Evolutionary conservation across 2,329 filamentous ascomycete species (phyloP).

Genomic region (Purpureocillium takamizusanense): DNA sequence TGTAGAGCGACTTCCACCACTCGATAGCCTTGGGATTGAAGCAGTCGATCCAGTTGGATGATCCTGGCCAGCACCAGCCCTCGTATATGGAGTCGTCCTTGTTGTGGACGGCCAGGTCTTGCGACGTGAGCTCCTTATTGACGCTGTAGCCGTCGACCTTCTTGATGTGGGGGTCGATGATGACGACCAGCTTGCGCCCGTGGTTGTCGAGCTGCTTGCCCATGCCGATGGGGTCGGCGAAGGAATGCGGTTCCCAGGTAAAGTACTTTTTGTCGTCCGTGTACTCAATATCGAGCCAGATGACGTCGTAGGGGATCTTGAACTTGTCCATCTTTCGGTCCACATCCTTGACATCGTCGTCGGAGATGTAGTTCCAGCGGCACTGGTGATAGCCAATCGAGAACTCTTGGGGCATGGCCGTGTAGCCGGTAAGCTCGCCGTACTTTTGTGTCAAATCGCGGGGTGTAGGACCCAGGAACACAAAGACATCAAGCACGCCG

Average conservation of each 20-base stretch:
- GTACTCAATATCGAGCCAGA: conserved; percentile 98
- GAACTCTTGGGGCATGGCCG: conserved; percentile 85
- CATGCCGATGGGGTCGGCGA: conserved; percentile 80
- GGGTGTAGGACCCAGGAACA: conserved; percentile 85
- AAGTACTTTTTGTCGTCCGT: conserved; percentile 97
- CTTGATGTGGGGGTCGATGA: conserved; percentile 98
- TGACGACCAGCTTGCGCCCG: conserved; percentile 82
- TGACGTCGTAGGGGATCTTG: conserved; percentile 95
- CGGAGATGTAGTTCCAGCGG: conserved; percentile 97
- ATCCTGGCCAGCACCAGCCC: conserved; percentile 98
- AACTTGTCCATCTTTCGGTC: conserved; percentile 93
- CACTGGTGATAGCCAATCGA: conserved; percentile 93
- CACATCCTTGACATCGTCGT: conserved; percentile 94
- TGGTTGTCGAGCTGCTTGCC: conserved; percentile 76
- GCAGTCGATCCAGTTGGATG: conserved; percentile 90
- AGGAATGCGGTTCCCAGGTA: conserved; percentile 87
- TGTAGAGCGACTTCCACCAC: conserved; percentile 89
- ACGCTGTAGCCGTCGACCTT: conserved; percentile 72
- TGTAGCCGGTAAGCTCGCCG: conserved; percentile 83
- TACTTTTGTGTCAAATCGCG: conserved; percentile 75
- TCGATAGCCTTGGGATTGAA: conserved; percentile 87
- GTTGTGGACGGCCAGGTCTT: conserved; percentile 77
- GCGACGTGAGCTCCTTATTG: conserved; percentile 71
- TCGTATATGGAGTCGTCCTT: conserved; percentile 87
- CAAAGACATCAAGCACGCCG: conserved; percentile 83